Conservation (phyloP, 2,329 filamentous ascomycete species). For the Scopulariopsis brevicaulis region DNA sequence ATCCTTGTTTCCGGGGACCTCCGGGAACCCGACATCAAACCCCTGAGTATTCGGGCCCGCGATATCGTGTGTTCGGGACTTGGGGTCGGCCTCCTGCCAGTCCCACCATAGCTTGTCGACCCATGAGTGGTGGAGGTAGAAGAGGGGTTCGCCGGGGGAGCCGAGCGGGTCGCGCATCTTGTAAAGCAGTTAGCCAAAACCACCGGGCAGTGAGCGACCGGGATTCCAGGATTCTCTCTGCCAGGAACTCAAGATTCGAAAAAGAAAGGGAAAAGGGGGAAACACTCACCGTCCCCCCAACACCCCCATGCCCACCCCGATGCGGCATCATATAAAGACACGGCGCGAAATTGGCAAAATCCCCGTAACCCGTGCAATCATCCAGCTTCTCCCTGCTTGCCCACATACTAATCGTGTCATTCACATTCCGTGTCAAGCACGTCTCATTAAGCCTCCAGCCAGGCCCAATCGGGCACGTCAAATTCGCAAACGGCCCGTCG, state of each 20-base stretch:
- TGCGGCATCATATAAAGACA: background rate
- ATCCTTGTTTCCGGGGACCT: background rate
- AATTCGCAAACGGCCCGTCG: constrained; percentile 6
- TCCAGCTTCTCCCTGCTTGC: background rate
- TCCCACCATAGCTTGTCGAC: constrained; percentile 11
- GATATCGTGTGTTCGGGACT: constrained; percentile 5
- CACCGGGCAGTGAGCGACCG: background rate
- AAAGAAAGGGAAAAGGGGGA: background rate
- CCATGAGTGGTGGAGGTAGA: constrained; percentile 11
- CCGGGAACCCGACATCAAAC: background rate
- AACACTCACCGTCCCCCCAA: constrained; percentile 2
- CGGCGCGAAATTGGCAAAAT: background rate
- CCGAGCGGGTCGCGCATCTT: constrained; percentile 1
- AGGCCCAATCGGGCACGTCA: constrained; percentile 6
- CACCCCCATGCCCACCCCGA: background rate
- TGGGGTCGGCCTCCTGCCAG: constrained; percentile 8
- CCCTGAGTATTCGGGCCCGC: constrained; percentile 1
- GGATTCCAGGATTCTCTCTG: background rate
- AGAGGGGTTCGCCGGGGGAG: constrained; percentile 10
- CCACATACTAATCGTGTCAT: background rate
- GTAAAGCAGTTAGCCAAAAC: background rate
- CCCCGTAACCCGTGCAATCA: background rate
- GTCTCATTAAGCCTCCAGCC: constrained; percentile 4
- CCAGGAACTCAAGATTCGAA: no score
- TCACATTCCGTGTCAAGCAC: constrained; percentile 5